A percentile compares a stretch with the other conserved stretches of the same genome.
These are phyloP conservation scores for Bruguiera gymnorhiza DNA, from an alignment of 345 rosid species.

Conservation along the genomic window DNA sequence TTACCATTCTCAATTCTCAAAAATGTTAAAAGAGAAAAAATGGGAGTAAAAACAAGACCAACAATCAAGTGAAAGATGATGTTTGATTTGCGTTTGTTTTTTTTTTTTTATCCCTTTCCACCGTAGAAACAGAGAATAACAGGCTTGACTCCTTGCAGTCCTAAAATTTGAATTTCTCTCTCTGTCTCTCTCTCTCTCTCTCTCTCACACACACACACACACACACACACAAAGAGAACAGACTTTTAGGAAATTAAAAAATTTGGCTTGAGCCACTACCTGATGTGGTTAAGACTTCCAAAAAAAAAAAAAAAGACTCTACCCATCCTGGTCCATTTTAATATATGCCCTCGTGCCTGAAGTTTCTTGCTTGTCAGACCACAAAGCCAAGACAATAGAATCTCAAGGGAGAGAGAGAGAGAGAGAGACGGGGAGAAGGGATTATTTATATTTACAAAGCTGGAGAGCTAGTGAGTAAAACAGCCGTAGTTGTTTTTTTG, in stretches of 20 bases:
- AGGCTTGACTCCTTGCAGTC: conserved; percentile 10
- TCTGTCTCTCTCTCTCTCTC: neutral
- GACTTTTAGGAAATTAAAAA: neutral
- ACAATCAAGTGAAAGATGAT: conserved; percentile 2
- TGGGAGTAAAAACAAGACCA: neutral
- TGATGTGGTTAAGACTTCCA: conserved; percentile 15
- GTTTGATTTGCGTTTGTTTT: conserved; percentile 7
- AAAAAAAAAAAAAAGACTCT: conserved; percentile 14
- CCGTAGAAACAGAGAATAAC: conserved; percentile 12
- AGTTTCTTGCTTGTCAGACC: conserved; percentile 40
- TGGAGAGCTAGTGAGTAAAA: conserved; percentile 32
- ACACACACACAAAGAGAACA: too few relatives aligned
- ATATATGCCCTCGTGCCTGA: conserved; percentile 37
- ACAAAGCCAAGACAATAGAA: conserved; percentile 34
- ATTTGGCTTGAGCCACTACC: conserved; percentile 21
- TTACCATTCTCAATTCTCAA: neutral
- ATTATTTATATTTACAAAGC: conserved; percentile 29
- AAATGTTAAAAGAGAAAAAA: neutral
- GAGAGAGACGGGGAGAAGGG: conserved; percentile 6
- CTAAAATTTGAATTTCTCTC: neutral
- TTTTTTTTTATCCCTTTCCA: conserved; percentile 11
- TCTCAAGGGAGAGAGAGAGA: conserved; percentile 4
- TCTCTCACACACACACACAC: neutral
- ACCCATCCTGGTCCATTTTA: conserved; percentile 31
- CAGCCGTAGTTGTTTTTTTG: conserved; percentile 2